phyloP scores from a whole-genome alignment of 2,329 filamentous ascomycete genomes.

The Capronia epimyces region DNA sequence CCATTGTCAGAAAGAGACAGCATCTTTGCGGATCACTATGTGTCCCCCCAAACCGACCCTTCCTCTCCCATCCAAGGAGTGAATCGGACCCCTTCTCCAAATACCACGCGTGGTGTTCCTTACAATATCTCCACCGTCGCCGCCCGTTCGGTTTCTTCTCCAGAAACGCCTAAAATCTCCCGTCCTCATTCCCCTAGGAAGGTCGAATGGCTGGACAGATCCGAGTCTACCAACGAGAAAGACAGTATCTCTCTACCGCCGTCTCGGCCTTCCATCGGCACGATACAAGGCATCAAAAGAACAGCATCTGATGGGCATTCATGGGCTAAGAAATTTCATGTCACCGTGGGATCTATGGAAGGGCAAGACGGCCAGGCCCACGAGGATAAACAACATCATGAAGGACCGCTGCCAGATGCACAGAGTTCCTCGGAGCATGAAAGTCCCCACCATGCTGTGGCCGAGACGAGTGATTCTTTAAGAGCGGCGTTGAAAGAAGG shows the following conservation, averaged over 20 bases:
- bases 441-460: constrained; percentile 12
- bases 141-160: constrained; percentile 18
- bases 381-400: constrained; percentile 8
- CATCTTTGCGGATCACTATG: constrained; percentile 60
- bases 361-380: constrained; percentile 4
- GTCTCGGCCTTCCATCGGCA: constrained; percentile 12
- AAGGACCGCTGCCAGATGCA: constrained; percentile 14
- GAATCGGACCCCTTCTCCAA: constrained; percentile 10
- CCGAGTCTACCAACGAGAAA: constrained; percentile 15
- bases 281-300: constrained; percentile 24
- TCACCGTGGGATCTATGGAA: constrained; percentile 15
- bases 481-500: constrained; percentile 26
- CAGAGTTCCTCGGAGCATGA: constrained; percentile 28
- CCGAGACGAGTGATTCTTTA: constrained; percentile 28
- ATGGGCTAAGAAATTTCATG: constrained; percentile 25
- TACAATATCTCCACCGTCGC: constrained; percentile 21
- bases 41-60: constrained; percentile 43
- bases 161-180: constrained; percentile 13
- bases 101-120: constrained; percentile 11
- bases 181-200: constrained; percentile 13
- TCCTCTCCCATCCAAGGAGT: constrained; percentile 12
- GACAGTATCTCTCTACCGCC: constrained; percentile 3
- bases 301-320: constrained; percentile 24
- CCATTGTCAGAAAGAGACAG: constrained; percentile 58
- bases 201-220: constrained; percentile 17